Evolutionary conservation across 2,329 filamentous ascomycete genomes (phyloP).

Genomic region (Colletotrichum horii): DNA sequence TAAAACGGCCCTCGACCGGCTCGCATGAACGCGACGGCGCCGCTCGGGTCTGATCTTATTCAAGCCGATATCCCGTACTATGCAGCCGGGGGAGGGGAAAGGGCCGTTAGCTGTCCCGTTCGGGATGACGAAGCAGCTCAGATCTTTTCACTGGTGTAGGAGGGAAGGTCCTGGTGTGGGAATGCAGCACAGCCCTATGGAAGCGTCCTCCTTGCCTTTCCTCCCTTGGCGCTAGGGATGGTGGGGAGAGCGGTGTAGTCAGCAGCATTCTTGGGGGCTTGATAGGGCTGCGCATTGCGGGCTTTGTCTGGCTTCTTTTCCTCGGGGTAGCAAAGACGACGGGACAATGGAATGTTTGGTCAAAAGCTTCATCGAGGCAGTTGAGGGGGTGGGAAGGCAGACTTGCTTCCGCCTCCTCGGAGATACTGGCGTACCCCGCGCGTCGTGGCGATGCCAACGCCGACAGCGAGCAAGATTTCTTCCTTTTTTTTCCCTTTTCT

Average conservation of each 20-base stretch:
- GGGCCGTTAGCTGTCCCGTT: neutral
- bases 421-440: neutral
- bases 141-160: neutral
- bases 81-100: neutral
- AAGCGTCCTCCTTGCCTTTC: neutral
- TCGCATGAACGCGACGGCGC: neutral
- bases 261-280: neutral
- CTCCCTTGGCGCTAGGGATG: neutral
- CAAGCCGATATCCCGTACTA: neutral
- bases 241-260: neutral
- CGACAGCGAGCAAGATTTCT: neutral
- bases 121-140: neutral
- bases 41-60: neutral
- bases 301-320: rapidly evolving
- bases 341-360: neutral
- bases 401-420: neutral
- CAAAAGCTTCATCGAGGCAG: neutral
- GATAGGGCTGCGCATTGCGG: neutral
- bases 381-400: neutral
- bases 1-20: neutral
- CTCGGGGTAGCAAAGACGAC: neutral
- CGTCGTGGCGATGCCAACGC: neutral
- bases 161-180: neutral
- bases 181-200: neutral
- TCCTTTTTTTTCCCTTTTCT: neutral